These are phyloP conservation scores for Fusarium nematophilum DNA, from an alignment of 2,329 filamentous ascomycete genomes.

Conservation along the genomic window DNA sequence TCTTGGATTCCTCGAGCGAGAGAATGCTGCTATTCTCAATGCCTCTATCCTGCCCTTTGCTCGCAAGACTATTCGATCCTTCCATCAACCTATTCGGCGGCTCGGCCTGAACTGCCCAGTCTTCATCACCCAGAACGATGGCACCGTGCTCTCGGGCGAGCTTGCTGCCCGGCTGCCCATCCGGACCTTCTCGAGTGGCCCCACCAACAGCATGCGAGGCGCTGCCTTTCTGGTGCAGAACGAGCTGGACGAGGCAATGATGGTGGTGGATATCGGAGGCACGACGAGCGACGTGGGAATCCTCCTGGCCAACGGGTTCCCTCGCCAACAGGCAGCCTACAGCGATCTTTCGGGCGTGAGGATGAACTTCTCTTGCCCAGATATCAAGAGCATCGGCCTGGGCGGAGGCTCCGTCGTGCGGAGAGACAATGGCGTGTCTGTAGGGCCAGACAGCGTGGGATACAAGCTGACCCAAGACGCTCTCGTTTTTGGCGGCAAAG, in stretches of 20 bases:
- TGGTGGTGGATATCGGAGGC: slow-evolving; percentile 75
- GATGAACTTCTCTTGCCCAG: slow-evolving; percentile 69
- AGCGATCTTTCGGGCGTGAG: slow-evolving; percentile 71
- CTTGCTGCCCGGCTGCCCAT: slow-evolving; percentile 68
- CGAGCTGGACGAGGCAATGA: slow-evolving; percentile 53
- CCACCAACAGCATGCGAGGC: slow-evolving; percentile 72
- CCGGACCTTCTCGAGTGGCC: slow-evolving; percentile 70
- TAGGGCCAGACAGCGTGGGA: slow-evolving; percentile 73
- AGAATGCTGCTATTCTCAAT: slow-evolving; percentile 74
- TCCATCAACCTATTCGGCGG: slow-evolving; percentile 62
- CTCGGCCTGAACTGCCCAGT: slow-evolving; percentile 64
- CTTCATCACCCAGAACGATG: slow-evolving; percentile 73
- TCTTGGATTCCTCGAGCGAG: slow-evolving; percentile 68
- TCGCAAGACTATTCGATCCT: slow-evolving; percentile 65
- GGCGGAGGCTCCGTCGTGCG: slow-evolving; percentile 68
- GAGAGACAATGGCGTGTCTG: slow-evolving; percentile 51
- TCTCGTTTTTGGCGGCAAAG: slow-evolving; percentile 65
- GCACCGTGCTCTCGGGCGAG: slow-evolving; percentile 66
- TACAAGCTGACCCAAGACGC: slow-evolving; percentile 66
- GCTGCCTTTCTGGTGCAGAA: slow-evolving; percentile 67
- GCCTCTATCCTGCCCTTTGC: slow-evolving; percentile 70
- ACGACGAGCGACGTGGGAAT: slow-evolving; percentile 74
- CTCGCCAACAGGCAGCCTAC: slow-evolving; percentile 71
- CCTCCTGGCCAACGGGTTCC: slow-evolving; percentile 70
- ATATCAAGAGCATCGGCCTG: slow-evolving; percentile 69